Evolutionary conservation across 2,329 filamentous ascomycete genomes (phyloP), one percentile per base, ranked within the genome.

Genomic region (Thermoascus crustaceus): DNA sequence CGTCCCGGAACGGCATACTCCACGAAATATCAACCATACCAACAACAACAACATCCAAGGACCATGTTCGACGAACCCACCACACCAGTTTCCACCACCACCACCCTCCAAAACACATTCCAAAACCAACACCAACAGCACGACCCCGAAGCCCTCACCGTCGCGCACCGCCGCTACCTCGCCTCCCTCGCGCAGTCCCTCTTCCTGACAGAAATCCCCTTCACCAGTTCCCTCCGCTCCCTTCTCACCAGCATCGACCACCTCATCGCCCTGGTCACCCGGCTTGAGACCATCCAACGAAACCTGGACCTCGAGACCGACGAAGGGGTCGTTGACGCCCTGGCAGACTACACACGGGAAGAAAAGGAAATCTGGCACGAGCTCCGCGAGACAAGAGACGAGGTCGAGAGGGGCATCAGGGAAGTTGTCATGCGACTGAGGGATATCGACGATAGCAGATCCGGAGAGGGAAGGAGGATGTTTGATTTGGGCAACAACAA

Each of bases 131-230:
- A 45, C 40, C 45, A 53, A 32, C 67, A 73, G 19, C 82, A 85
- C 48, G 89, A 96, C 54, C 88, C 89, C 0, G 86, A 95, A 61
- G 80, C 82, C 3, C 73, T 96, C 14, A 79, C 86, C 4, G 75
- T 76, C 3, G 87, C 86, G 3, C 89, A 96, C 60, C 73, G 79
- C 10, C 67, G 73, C 11, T 94, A 93, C 55, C 74, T 96, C 8
- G 66, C 72, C 22, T 75, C 78, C 2, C 68, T 96, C 4, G 49
- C 60, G 6, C 58, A 65, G 21, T 60, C 61, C 3, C 46, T 71
- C 7, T 63, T 70, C 16, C 48, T 71, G 4, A 62, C 60, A 4
- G 58, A 68, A 10, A 34, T 49, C 2, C 48, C 56, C 1, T 66
- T 69, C 38, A 61, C 64, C 7, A 48, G 47, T 22, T 46, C 54